Evolutionary conservation across 1,284 basidiomycete genomes (phyloP).

Genomic region (Leccinum glutinopallens): DNA sequence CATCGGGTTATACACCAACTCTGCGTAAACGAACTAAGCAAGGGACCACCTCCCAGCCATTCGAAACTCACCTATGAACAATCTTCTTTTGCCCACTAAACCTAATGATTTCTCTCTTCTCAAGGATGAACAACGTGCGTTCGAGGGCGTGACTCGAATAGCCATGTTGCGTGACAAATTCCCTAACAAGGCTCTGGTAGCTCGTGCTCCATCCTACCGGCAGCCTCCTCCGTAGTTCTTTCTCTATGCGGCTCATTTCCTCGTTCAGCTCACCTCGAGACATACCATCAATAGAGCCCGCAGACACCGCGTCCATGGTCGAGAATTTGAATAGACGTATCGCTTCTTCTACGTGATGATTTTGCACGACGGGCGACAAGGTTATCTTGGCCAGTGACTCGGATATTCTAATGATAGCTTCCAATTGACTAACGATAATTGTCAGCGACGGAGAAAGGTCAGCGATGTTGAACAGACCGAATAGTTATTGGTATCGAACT

Average conservation of each 20-base stretch:
- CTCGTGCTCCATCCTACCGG: constrained; percentile 98
- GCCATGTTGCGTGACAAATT: constrained; percentile 93
- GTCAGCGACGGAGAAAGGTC: constrained; percentile 12
- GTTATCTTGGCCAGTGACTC: constrained; percentile 97
- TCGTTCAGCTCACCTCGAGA: constrained; percentile 92
- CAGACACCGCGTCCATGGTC: constrained; percentile 98
- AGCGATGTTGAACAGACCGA: constrained; percentile 58
- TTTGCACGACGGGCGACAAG: constrained; percentile 82
- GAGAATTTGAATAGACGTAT: constrained; percentile 98
- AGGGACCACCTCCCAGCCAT: not conserved
- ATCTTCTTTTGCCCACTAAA: constrained; percentile 66
- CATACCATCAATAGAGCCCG: constrained; percentile 90
- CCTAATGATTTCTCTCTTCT: constrained; percentile 93
- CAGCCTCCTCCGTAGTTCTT: constrained; percentile 84
- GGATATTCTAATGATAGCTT: constrained; percentile 98
- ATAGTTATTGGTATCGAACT: constrained; percentile 98
- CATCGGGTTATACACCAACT: constrained; percentile 33
- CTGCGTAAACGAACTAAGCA: constrained; percentile 22
- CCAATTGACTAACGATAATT: constrained; percentile 75
- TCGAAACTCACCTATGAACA: constrained; percentile 43
- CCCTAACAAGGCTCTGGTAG: constrained; percentile 91
- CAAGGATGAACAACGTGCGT: constrained; percentile 87
- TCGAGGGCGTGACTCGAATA: constrained; percentile 93
- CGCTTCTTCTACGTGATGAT: constrained; percentile 97
- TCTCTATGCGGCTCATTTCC: constrained; percentile 92